phyloP scores from a whole-genome alignment of 805 yeast species.

The Wickerhamomyces canadensis region DNA sequence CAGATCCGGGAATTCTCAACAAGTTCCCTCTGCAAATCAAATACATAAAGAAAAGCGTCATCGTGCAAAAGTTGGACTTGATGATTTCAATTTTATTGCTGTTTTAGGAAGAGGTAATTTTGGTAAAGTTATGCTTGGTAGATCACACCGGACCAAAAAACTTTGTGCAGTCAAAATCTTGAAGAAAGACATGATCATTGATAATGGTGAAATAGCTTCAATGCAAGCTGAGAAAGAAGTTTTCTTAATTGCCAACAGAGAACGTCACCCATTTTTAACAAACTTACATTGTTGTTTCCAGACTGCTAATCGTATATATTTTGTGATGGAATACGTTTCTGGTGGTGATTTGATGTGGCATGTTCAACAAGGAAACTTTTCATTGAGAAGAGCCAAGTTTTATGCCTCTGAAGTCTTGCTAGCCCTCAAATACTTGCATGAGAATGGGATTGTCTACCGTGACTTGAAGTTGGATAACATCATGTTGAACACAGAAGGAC shows the following conservation, averaged over 20 bases:
- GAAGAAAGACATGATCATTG: conserved; percentile 92
- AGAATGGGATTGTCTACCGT: conserved; percentile 92
- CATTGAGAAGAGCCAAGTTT: conserved; percentile 89
- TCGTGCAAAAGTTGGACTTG: conserved; percentile 80
- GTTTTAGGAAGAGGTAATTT: conserved; percentile 98
- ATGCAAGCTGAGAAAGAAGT: conserved; percentile 93
- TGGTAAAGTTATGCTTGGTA: conserved; percentile 97
- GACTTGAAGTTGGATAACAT: conserved; percentile 95
- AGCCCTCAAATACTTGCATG: conserved; percentile 90
- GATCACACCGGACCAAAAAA: conserved; percentile 73
- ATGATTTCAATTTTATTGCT: conserved; percentile 90
- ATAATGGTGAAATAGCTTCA: conserved; percentile 93
- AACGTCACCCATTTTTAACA: conserved; percentile 87
- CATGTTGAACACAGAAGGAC: conserved; percentile 83
- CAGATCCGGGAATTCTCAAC: conserved; percentile 3
- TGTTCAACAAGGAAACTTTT: conserved; percentile 85
- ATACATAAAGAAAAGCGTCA: conserved; percentile 25
- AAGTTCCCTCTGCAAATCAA: background rate
- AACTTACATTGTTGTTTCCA: conserved; percentile 94
- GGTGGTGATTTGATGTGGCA: conserved; percentile 99
- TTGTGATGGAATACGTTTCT: conserved; percentile 96
- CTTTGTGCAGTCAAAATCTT: conserved; percentile 94
- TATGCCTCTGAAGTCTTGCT: conserved; percentile 95
- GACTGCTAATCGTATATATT: conserved; percentile 93
- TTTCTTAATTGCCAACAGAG: conserved; percentile 74